Conservation (phyloP, 257 asterid species). For the Cordia subcordata region DNA sequence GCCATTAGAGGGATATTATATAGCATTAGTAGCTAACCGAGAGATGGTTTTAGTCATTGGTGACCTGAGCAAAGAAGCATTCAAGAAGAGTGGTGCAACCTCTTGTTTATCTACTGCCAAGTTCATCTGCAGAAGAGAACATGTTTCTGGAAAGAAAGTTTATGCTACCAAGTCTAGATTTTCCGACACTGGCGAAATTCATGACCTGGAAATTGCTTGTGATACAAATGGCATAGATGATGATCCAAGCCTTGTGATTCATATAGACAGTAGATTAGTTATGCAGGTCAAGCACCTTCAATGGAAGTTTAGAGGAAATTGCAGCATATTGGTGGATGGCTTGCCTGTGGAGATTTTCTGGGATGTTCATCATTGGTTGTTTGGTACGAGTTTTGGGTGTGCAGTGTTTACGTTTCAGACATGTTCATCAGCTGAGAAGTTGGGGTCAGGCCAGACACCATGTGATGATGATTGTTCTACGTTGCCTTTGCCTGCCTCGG, state of each 20-base stretch:
- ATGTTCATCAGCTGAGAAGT: constrained; percentile 58
- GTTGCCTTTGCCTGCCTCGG: constrained; percentile 47
- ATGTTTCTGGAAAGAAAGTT: constrained; percentile 66
- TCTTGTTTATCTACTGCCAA: constrained; percentile 36
- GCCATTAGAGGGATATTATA: constrained; percentile 73
- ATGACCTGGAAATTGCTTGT: constrained; percentile 73
- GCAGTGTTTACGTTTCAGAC: constrained; percentile 79
- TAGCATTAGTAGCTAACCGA: constrained; percentile 57
- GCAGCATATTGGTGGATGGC: constrained; percentile 68
- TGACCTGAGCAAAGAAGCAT: constrained; percentile 77
- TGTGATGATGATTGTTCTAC: constrained; percentile 31
- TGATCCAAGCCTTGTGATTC: constrained; percentile 60
- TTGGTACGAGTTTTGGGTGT: constrained; percentile 50
- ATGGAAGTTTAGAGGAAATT: constrained; percentile 87
- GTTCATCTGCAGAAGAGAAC: constrained; percentile 65
- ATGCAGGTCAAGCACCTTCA: constrained; percentile 72
- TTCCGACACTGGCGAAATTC: constrained; percentile 54
- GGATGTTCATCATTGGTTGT: constrained; percentile 91
- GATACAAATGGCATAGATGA: constrained; percentile 30
- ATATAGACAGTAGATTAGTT: constrained; percentile 56
- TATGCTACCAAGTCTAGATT: constrained; percentile 67
- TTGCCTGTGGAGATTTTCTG: constrained; percentile 80
- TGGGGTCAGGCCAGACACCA: constrained; percentile 38
- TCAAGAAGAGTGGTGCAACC: constrained; percentile 54
- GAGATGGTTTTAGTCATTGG: constrained; percentile 69